These are phyloP conservation scores for Neurospora sp. DNA, from an alignment of 495 filamentous ascomycete genomes.

Conservation along the genomic window DNA sequence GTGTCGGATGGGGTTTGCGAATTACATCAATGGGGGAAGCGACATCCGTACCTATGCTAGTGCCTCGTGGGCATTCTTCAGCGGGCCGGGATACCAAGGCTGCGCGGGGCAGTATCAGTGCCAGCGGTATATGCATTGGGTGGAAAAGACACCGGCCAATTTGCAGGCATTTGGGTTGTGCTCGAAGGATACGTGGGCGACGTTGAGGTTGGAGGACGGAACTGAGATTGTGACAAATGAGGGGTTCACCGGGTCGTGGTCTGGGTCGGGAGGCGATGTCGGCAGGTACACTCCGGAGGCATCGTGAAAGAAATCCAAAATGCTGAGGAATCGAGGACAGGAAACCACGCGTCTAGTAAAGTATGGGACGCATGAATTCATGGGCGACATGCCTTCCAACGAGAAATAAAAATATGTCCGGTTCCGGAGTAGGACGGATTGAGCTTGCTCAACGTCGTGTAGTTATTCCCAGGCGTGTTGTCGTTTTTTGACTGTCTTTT, in stretches of 20 bases:
- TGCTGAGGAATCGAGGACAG: background rate
- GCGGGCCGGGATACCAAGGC: constrained; percentile 26
- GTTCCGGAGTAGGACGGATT: too few relatives aligned
- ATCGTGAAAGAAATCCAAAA: background rate
- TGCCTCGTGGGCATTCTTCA: constrained; percentile 66
- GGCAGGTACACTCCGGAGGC: constrained; percentile 26
- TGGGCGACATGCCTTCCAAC: too few relatives aligned
- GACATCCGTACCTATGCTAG: constrained; percentile 48
- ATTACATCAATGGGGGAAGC: constrained; percentile 50
- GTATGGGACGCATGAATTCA: too few relatives aligned
- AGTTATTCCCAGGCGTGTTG: too few relatives aligned
- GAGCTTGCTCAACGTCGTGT: too few relatives aligned
- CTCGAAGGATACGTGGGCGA: constrained; percentile 21
- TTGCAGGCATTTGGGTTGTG: constrained; percentile 32
- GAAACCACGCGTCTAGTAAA: background rate
- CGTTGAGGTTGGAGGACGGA: constrained; percentile 22
- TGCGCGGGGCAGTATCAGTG: constrained; percentile 24
- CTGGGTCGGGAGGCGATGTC: constrained; percentile 37
- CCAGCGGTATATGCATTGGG: constrained; percentile 30
- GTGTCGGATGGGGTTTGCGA: constrained; percentile 34
- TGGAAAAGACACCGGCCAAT: constrained; percentile 21
- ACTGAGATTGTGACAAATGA: constrained; percentile 19
- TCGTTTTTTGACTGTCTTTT: too few relatives aligned
- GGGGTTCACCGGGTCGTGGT: constrained; percentile 44
- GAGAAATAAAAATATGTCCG: too few relatives aligned